A percentile compares a stretch with the other conserved stretches of the same genome.
These are phyloP conservation scores for Ploettnerulaceae sp. DNA, from an alignment of 2,329 filamentous ascomycete genomes.

Conservation along the genomic window DNA sequence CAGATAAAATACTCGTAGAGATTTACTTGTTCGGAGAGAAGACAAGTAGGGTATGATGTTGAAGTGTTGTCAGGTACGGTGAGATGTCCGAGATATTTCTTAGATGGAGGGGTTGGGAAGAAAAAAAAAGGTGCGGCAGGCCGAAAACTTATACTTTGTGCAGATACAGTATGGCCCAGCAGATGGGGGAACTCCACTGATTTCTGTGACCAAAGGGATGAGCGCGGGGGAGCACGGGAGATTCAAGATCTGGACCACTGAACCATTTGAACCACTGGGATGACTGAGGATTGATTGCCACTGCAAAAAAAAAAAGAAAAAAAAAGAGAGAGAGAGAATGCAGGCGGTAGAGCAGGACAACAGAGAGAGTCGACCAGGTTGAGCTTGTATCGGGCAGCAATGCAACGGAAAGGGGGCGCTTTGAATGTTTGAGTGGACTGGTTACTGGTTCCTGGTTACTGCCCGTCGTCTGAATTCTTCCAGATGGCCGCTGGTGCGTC, in stretches of 20 bases:
- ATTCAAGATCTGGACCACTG: neutral
- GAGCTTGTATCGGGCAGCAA: slow-evolving; percentile 32
- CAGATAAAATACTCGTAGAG: slow-evolving; percentile 17
- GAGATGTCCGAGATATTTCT: slow-evolving; percentile 14
- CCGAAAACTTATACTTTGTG: slow-evolving; percentile 26
- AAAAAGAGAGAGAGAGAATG: no score
- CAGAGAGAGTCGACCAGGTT: slow-evolving; percentile 13
- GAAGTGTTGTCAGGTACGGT: neutral
- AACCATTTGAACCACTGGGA: neutral
- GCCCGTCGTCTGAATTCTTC: no score
- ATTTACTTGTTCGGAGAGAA: slow-evolving; percentile 20
- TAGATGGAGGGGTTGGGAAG: slow-evolving; percentile 14
- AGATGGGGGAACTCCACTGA: no score
- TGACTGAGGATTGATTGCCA: neutral
- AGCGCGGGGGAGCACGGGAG: neutral
- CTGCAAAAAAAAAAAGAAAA: neutral
- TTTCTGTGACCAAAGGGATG: no score
- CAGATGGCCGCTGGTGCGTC: no score
- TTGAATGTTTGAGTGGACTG: no score
- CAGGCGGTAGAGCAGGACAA: neutral
- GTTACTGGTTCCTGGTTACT: no score
- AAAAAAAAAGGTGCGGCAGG: slow-evolving; percentile 24
- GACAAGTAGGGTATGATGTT: slow-evolving; percentile 16
- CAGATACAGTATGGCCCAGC: slow-evolving; percentile 5
- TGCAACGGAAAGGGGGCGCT: slow-evolving; percentile 11